Base-by-base conservation (phyloP, 2,329 filamentous ascomycete species). In the Hypocreales sp. region DNA sequence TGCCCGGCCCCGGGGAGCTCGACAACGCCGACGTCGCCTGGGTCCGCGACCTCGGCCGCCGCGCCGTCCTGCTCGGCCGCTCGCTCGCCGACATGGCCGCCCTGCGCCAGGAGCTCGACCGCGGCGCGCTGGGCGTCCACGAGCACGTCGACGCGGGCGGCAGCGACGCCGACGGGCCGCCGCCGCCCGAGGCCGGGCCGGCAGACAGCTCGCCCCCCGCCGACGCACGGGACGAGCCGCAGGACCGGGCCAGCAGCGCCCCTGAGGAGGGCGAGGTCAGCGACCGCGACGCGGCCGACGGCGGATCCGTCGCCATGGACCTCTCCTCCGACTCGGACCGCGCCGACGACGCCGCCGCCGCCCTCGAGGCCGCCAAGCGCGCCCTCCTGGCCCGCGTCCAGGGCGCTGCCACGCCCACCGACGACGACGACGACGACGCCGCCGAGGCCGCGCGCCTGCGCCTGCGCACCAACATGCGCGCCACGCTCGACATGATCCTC, bases 401-500 rank as follows among this genome's bases (percentile, higher is more conserved):
- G 12, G 38, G 38, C 13, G 31, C 36, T 4, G 12, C 30, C 1
- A 30, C 35, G 3, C 31, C 36, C 6, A 47, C 43, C 9, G 47
- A 52, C 15, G 38, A 42, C 5, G 45, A 46, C 14, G 37, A 42
- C 5, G 35, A 15, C 2, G 36, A 44, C 12, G 33, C 41, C 12
- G 41, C 40, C 24, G 42, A 50, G 26, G 38, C 35, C 3, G 40
- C 44, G 4, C 39, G 38, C 31, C 37, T 42, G 20, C 47, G 58
- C n/a, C 47, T 47, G 21, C 55, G 53, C 21, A 51, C 58, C 41
- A 70, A 65, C 46, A 62, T 61, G 57, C 61, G 68, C 16, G 77
- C 73, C n/a, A 84, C 83, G 22, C 61, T 94, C 19, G 86, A 92
- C 53, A 92, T 92, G 82, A 81, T 94, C 28, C 60, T 94, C 39